Percentiles rank a stretch among this genome's conserved stretches.
These are phyloP conservation scores for Fusarium sp. DNA, from an alignment of 2,329 filamentous ascomycete species.

Conservation along the genomic window DNA sequence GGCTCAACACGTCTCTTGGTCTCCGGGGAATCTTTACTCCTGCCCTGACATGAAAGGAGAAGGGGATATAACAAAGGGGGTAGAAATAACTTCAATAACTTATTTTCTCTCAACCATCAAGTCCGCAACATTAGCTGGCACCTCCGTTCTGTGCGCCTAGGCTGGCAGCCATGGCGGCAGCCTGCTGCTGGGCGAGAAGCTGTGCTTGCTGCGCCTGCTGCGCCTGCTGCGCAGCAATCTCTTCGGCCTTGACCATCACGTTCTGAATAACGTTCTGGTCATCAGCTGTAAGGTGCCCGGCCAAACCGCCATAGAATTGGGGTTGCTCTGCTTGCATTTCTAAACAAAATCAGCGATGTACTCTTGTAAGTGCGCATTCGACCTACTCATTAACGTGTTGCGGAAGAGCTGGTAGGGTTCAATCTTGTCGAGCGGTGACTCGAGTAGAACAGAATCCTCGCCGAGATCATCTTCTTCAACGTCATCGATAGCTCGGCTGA, in stretches of 20 bases:
- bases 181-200: constrained; percentile 48
- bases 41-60: constrained; percentile 44
- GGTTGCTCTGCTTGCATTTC: constrained; percentile 92
- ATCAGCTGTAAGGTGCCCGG: constrained; percentile 80
- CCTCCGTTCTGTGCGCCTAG: constrained; percentile 44
- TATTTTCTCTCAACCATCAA: constrained; percentile 30
- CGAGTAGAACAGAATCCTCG: constrained; percentile 91
- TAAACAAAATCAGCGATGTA: constrained; percentile 55
- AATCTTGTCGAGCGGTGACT: constrained; percentile 93
- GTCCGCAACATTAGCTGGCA: constrained; percentile 38
- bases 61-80: constrained; percentile 47
- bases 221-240: constrained; percentile 54
- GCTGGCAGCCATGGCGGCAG: constrained; percentile 32
- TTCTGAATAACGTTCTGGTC: constrained; percentile 85
- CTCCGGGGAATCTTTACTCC: constrained; percentile 47
- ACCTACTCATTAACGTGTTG: constrained; percentile 82
- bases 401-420: constrained; percentile 95
- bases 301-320: constrained; percentile 85
- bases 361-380: neutral
- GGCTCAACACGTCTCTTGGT: constrained; percentile 45
- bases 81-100: constrained; percentile 43
- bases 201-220: constrained; percentile 47
- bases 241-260: constrained; percentile 74
- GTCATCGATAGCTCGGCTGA: constrained; percentile 75
- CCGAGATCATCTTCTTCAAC: constrained; percentile 88